These are phyloP conservation scores for Neospermospora avenae DNA, from an alignment of 2,329 filamentous ascomycete species.

Conservation along the genomic window DNA sequence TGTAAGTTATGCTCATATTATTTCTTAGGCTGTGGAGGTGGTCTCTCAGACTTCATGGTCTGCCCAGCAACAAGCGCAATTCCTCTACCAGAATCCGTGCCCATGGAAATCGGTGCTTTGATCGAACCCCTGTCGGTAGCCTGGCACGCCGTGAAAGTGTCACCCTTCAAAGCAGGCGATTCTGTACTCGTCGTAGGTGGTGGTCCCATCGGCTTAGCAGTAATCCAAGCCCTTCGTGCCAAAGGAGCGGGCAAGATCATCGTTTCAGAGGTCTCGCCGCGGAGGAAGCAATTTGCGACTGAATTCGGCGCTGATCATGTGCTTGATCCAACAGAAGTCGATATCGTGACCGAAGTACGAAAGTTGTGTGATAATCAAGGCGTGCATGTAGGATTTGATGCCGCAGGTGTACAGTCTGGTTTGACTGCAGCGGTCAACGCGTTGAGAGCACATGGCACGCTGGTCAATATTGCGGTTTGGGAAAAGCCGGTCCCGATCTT, in stretches of 20 bases:
- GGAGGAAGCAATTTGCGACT: conserved; percentile 46
- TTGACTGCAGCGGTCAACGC: conserved; percentile 48
- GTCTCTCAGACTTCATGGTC: conserved; percentile 40
- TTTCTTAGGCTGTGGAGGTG: conserved; percentile 36
- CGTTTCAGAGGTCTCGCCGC: conserved; percentile 47
- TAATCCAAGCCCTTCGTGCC: conserved; percentile 45
- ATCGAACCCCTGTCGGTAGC: conserved; percentile 53
- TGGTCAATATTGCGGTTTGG: conserved; percentile 55
- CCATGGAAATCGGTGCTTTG: conserved; percentile 49
- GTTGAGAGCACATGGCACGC: conserved; percentile 46
- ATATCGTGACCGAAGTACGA: conserved; percentile 40
- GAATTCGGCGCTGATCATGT: conserved; percentile 50
- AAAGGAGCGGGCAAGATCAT: conserved; percentile 47
- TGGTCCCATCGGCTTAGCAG: conserved; percentile 50
- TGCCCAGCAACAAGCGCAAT: conserved; percentile 39
- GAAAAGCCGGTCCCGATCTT: conserved; percentile 48
- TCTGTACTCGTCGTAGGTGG: conserved; percentile 48
- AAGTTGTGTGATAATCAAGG: conserved; percentile 38
- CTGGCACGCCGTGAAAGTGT: conserved; percentile 52
- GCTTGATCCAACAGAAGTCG: conserved; percentile 48
- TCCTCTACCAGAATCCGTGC: conserved; percentile 40
- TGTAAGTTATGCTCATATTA: neutral
- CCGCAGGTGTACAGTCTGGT: conserved; percentile 49
- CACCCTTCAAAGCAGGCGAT: conserved; percentile 45
- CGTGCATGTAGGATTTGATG: conserved; percentile 50